Evolutionary conservation across 352 stramenopile genomes (phyloP), one percentile per base, ranked within the genome.

Genomic region (Globisporangium rhizosaccharum): DNA sequence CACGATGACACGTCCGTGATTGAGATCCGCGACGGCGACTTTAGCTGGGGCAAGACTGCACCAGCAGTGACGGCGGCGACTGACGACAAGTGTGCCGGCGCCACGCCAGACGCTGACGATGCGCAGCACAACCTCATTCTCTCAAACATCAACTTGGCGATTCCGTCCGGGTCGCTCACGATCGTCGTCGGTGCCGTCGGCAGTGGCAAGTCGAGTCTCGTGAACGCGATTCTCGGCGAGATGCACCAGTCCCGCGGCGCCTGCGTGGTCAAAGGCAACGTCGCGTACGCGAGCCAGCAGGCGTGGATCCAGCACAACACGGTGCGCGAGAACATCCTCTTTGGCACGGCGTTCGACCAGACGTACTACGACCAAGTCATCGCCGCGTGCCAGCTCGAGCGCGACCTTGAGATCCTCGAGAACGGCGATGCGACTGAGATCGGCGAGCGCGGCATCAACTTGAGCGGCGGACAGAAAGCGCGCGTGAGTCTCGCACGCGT

Each of bases 241-340:
- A 88, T 88, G 78, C 51, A 64, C 11, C 63, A 55, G 14, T 62
- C 57, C 1, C 53, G 47, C 3, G 78, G 78, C 23, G 37, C 60
- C 1, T 55, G 74, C 6, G 47, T 49, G 0, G 61, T 88, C 11
- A 52, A 55, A 3, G 78, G 78, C 0, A 46, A 53, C 0, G 42
- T 88, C 1, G 79, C 92, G 18, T 97, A 97, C 67, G 88, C 79
- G 37, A 82, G 83, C 28, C 94, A 98, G 72, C 75, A 94, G 36
- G 73, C 90, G 5, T 98, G 90, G 87, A 97, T 98, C 58, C 71
- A 45, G 39, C 39, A 45, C 39, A 39, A 39, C 33, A 39, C 33
- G 0, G 60, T 98, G 9, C 63, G 73, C 15, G 81, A 97, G 3
- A 98, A 98, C 63, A 97, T 98, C 51, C 66, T 97, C 9, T 98